Conservation (phyloP, 2,329 filamentous ascomycete species). For the Trichoderma brevicompactum region DNA sequence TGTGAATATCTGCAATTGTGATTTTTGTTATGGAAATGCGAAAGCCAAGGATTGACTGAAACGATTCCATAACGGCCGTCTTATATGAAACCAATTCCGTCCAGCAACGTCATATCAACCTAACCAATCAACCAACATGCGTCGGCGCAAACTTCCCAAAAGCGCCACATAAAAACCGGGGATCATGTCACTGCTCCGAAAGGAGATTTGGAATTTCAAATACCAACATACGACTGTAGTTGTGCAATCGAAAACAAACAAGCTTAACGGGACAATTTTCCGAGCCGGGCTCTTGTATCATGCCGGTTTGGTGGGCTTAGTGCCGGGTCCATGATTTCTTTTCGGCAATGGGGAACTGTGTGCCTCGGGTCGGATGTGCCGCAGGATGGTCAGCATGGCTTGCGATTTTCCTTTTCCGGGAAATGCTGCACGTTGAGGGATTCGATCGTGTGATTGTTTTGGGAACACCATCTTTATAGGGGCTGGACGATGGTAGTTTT, state of each 20-base stretch:
- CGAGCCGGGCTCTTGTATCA: too few species aligned
- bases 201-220: background rate
- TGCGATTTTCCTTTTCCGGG: background rate
- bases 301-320: background rate
- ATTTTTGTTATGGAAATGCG: too few species aligned
- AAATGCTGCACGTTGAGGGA: too few species aligned
- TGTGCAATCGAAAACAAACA: background rate
- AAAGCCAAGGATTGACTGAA: too few species aligned
- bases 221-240: background rate
- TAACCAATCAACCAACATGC: background rate
- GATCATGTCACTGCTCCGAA: background rate
- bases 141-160: constrained; percentile 7
- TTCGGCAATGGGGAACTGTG: background rate
- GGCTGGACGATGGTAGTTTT: too few species aligned
- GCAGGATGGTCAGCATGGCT: background rate
- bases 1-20: too few species aligned
- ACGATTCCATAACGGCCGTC: too few species aligned
- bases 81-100: too few species aligned
- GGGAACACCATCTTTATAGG: too few species aligned
- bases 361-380: background rate
- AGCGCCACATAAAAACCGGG: constrained; percentile 1
- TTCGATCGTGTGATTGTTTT: too few species aligned
- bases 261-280: background rate
- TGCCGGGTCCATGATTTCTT: background rate
- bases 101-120: too few species aligned